Evolutionary conservation across 2,329 filamentous ascomycete species (phyloP).

Genomic region (Drechslera avenae): DNA sequence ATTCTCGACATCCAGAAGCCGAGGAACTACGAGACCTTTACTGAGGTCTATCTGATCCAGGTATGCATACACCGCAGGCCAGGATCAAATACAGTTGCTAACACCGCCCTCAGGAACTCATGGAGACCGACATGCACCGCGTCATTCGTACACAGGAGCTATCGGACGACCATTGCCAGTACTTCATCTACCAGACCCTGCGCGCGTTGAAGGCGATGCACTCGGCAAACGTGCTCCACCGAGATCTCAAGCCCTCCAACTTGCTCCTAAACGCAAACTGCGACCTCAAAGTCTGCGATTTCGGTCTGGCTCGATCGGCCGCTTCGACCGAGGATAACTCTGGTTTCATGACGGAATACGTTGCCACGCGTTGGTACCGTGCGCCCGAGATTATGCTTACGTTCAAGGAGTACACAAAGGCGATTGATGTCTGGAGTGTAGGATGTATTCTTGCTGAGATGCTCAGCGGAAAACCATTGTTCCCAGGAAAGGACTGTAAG

Average conservation of each 20-base stretch:
- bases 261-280: constrained; percentile 97
- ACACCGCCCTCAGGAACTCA: constrained; percentile 73
- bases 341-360: constrained; percentile 99
- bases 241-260: constrained; percentile 97
- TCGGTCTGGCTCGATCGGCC: constrained; percentile 91
- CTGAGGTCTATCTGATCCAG: constrained; percentile 98
- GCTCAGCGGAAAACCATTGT: constrained; percentile 96
- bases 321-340: constrained; percentile 98
- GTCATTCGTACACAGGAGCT: constrained; percentile 98
- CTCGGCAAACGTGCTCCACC: constrained; percentile 95
- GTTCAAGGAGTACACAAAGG: constrained; percentile 99
- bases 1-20: constrained; percentile 99
- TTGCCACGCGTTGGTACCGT: constrained; percentile 98
- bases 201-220: constrained; percentile 99
- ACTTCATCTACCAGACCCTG: constrained; percentile 99
- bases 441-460: constrained; percentile 98
- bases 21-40: constrained; percentile 92
- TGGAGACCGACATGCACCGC: constrained; percentile 99
- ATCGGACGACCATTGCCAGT: constrained; percentile 99
- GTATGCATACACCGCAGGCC: constrained; percentile 52
- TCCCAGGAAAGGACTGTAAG: constrained; percentile 97
- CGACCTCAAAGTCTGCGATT: constrained; percentile 98
- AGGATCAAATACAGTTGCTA: constrained; percentile 4
- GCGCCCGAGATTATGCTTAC: constrained; percentile 99
- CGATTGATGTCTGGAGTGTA: constrained; percentile 98